Evolutionary conservation across 805 yeast genomes (phyloP).

Genomic region (Saturnispora quitensis): DNA sequence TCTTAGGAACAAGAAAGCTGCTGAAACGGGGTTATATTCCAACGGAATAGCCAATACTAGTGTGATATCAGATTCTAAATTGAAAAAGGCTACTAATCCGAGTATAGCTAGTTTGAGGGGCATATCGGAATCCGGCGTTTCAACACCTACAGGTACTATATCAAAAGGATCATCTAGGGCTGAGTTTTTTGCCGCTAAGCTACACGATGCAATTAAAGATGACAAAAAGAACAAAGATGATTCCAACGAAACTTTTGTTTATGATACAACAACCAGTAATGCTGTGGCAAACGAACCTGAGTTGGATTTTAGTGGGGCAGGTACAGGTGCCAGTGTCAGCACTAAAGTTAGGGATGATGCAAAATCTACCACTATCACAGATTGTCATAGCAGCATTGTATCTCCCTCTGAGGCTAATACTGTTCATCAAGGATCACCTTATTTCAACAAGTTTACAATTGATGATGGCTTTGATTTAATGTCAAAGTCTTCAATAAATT

Average conservation of each 20-base stretch:
- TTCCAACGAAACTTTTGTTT: slow-evolving; percentile 93
- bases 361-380: slow-evolving; percentile 1
- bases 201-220: slow-evolving; percentile 91
- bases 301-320: slow-evolving; percentile 2
- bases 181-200: slow-evolving; percentile 87
- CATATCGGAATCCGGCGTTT: slow-evolving; percentile 16
- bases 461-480: slow-evolving; percentile 14
- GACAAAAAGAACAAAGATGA: slow-evolving; percentile 63
- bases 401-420: slow-evolving; percentile 3
- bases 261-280: slow-evolving; percentile 42
- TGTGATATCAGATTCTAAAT: slow-evolving; percentile 8
- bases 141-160: slow-evolving; percentile 26
- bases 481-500: slow-evolving; percentile 16
- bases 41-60: neutral
- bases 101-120: slow-evolving; percentile 23
- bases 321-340: neutral
- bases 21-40: neutral
- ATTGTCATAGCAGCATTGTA: slow-evolving; percentile 1
- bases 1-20: slow-evolving; percentile 3
- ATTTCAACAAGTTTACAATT: slow-evolving; percentile 1
- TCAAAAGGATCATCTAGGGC: slow-evolving; percentile 59
- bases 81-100: slow-evolving; percentile 16
- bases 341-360: slow-evolving; percentile 1
- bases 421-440: slow-evolving; percentile 3
- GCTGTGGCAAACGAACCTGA: slow-evolving; percentile 15